Evolutionary conservation across 768 basidiomycete species (phyloP).

Genomic region (Trametes meyenii): DNA sequence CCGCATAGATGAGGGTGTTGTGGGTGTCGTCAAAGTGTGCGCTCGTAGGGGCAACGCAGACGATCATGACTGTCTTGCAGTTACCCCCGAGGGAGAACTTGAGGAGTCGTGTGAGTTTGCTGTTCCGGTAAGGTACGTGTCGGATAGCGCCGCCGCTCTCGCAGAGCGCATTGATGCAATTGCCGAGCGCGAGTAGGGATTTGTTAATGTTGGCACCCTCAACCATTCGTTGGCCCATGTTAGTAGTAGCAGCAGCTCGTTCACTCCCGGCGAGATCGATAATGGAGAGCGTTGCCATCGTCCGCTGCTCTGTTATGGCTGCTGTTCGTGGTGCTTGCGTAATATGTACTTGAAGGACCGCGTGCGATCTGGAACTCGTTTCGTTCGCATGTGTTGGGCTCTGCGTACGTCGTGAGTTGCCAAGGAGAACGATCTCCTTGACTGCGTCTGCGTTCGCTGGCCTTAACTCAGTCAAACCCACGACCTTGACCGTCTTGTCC

Average conservation of each 20-base stretch:
- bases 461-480: constrained; percentile 78
- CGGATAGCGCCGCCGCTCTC: constrained; percentile 86
- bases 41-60: constrained; percentile 94
- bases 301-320: constrained; percentile 77
- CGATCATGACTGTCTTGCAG: constrained; percentile 99
- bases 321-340: constrained; percentile 86
- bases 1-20: constrained; percentile 96
- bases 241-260: constrained; percentile 92
- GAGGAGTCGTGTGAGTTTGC: constrained; percentile 95
- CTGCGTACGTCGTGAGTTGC: constrained; percentile 87
- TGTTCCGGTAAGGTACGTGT: constrained; percentile 96
- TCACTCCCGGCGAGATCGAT: constrained; percentile 99
- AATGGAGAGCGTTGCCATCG: constrained; percentile 91
- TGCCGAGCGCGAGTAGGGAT: constrained; percentile 93
- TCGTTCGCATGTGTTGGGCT: constrained; percentile 96
- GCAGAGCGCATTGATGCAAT: constrained; percentile 98
- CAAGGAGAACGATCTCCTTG: constrained; percentile 87
- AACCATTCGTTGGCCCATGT: constrained; percentile 98
- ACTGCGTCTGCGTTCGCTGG: constrained; percentile 90
- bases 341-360: constrained; percentile 95
- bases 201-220: constrained; percentile 99
- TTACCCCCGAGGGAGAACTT: constrained; percentile 99
- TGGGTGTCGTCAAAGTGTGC: constrained; percentile 98
- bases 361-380: constrained; percentile 95
- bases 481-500: constrained; percentile 90